Base-by-base conservation (phyloP, 73 alveolate genomes). In the Tetrahymena elliotti region DNA sequence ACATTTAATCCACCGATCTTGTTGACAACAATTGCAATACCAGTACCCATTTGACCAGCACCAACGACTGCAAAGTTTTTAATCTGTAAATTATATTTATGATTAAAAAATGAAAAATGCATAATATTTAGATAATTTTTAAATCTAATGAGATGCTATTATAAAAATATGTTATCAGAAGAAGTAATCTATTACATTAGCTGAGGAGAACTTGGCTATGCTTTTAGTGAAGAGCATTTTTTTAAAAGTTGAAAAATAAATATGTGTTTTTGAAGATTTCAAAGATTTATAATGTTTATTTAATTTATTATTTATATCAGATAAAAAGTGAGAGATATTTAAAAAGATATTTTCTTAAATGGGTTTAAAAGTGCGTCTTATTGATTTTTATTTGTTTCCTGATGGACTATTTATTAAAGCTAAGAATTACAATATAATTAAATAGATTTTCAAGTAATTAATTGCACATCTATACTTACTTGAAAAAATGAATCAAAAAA, bases 31-130 rank as follows among this genome's bases (percentile, higher is more conserved):
- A 98, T 98, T 22, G 98, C 99, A 39, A 98, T 98, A 16, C 99
- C 99, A 35, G 99, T 98, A 3, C 99, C 99, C 99, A 98, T 98
- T 94, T 98, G 97, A n/a, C 99, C 99, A 27, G 98, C 99, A 20
- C 99, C 99, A 33, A 98, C 96, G 31, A 98, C 97, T 82, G 99
- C 99, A 18, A 98, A 83, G 31, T 83, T 52, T 93, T 95, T 94
- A 5, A 96, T 93, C 94, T 94, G 33, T 24, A n/a, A n/a, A n/a
- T n/a, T 82, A 33, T 33, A 22, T 13, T 68, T 35, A 82, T n/a
- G 18, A 92, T 9, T 38, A 20, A 31, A 95, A 16, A 53, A 93
- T 53, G 36, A 41, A 9, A 22, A 52, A n/a, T 13, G 10, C 22
- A 6, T 10, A 13, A 8, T 38, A 41, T 15, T 47, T 47, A 6